Percentiles rank a stretch among this genome's conserved stretches.
Evolutionary conservation across 106 monocot species (phyloP).

Genomic region (Dendrobium chrysotoxum): DNA sequence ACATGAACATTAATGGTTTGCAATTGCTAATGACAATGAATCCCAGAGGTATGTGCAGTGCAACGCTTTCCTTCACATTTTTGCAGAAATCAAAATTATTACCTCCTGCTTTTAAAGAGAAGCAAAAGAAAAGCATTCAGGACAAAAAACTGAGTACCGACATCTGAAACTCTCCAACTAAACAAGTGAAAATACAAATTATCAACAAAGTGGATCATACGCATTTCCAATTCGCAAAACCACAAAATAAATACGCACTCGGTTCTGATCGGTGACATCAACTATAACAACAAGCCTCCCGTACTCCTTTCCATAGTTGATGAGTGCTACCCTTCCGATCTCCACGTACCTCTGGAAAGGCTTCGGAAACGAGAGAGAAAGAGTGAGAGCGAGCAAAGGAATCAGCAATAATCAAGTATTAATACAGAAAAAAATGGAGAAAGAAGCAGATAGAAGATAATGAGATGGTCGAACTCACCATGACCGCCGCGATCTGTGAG

Average conservation of each 20-base stretch:
- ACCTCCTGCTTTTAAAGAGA: too few species aligned
- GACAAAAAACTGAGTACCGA: too few species aligned
- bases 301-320: slow-evolving; percentile 91
- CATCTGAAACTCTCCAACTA: too few species aligned
- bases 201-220: neutral
- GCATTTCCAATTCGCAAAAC: neutral
- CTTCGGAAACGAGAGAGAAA: slow-evolving; percentile 15
- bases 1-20: too few species aligned
- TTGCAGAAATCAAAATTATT: too few species aligned
- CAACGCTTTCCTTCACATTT: too few species aligned
- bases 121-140: too few species aligned
- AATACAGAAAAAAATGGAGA: neutral
- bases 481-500: neutral
- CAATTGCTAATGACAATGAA: too few species aligned
- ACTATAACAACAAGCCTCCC: slow-evolving; percentile 77
- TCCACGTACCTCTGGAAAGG: slow-evolving; percentile 83
- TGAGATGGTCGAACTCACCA: neutral
- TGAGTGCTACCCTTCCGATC: slow-evolving; percentile 75
- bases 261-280: slow-evolving; percentile 75
- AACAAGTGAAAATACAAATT: too few species aligned
- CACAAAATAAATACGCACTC: slow-evolving; percentile 22
- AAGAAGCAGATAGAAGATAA: neutral
- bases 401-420: neutral
- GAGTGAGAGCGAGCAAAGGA: neutral
- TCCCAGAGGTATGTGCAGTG: too few species aligned